These are phyloP conservation scores for Pseudoscleropodium purum DNA, from an alignment of 225 moss, liverwort and hornwort species.

Conservation along the genomic window DNA sequence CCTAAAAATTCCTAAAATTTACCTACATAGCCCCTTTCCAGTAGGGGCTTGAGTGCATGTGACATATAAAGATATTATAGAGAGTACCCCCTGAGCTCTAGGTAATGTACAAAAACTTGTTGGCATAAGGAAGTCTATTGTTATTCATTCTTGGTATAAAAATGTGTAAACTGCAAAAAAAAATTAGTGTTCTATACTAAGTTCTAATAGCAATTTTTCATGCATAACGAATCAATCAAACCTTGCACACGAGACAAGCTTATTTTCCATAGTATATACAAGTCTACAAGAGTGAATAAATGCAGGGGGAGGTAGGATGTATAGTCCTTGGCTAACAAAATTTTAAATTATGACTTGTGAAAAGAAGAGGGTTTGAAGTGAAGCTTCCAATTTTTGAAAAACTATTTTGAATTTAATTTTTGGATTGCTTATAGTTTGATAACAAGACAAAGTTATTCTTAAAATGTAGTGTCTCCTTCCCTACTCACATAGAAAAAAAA, in stretches of 20 bases:
- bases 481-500: not conserved
- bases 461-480: not conserved
- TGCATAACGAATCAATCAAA: not conserved
- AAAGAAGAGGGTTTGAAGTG: rapidly evolving
- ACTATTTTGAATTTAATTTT: not conserved
- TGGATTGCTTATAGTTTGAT: not conserved
- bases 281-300: rapidly evolving
- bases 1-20: too few relatives aligned
- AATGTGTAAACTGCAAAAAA: not conserved
- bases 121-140: rapidly evolving
- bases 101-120: not conserved
- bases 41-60: too few relatives aligned
- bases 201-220: not conserved
- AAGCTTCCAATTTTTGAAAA: rapidly evolving
- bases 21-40: too few relatives aligned
- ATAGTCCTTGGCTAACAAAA: rapidly evolving
- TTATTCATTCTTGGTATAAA: rapidly evolving
- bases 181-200: not conserved
- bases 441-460: not conserved
- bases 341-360: rapidly evolving
- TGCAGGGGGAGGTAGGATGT: not conserved
- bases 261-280: not conserved
- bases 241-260: not conserved
- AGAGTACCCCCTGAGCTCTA: too few relatives aligned
- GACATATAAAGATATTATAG: too few relatives aligned